Percentiles rank a stretch among this genome's conserved stretches.
Conservation (phyloP, 768 basidiomycete species). For the Leccinum pellstonianum region DNA sequence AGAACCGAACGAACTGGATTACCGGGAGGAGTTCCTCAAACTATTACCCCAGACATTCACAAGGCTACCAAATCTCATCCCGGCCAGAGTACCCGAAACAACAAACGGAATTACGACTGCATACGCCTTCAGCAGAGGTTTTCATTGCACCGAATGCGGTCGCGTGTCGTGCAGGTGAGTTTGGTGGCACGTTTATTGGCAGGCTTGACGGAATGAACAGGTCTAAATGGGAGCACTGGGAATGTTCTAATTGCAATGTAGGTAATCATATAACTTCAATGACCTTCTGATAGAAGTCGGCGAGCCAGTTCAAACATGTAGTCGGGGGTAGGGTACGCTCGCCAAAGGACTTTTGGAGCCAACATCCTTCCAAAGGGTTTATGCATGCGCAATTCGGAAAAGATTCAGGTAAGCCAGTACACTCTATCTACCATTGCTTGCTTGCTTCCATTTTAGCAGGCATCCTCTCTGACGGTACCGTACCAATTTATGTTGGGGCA, state of each 20-base stretch:
- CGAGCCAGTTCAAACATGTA: slow-evolving; percentile 14
- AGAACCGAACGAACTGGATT: slow-evolving; percentile 41
- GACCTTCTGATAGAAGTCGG: slow-evolving; percentile 1
- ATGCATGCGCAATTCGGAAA: slow-evolving; percentile 31
- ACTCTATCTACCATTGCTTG: neutral
- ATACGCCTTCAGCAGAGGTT: slow-evolving; percentile 60
- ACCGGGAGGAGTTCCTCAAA: slow-evolving; percentile 47
- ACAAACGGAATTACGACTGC: slow-evolving; percentile 45
- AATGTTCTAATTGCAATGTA: slow-evolving; percentile 65
- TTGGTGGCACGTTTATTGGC: neutral
- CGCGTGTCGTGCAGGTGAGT: slow-evolving; percentile 70
- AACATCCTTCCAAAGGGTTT: slow-evolving; percentile 25
- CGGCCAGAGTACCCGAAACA: slow-evolving; percentile 32
- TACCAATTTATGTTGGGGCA: slow-evolving; percentile 22
- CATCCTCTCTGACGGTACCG: slow-evolving; percentile 14
- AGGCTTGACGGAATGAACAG: slow-evolving; percentile 35
- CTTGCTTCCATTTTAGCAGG: slow-evolving; percentile 14
- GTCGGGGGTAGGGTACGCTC: slow-evolving; percentile 24
- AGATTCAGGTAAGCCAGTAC: slow-evolving; percentile 25
- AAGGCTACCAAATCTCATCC: slow-evolving; percentile 40
- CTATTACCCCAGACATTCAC: slow-evolving; percentile 32
- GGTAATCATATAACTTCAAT: slow-evolving; percentile 3
- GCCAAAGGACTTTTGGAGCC: slow-evolving; percentile 40
- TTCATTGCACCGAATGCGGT: slow-evolving; percentile 69
- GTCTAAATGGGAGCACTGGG: slow-evolving; percentile 72